phyloP scores from a whole-genome alignment of 2,329 filamentous ascomycete genomes.

The Pseudogymnoascus sp. region DNA sequence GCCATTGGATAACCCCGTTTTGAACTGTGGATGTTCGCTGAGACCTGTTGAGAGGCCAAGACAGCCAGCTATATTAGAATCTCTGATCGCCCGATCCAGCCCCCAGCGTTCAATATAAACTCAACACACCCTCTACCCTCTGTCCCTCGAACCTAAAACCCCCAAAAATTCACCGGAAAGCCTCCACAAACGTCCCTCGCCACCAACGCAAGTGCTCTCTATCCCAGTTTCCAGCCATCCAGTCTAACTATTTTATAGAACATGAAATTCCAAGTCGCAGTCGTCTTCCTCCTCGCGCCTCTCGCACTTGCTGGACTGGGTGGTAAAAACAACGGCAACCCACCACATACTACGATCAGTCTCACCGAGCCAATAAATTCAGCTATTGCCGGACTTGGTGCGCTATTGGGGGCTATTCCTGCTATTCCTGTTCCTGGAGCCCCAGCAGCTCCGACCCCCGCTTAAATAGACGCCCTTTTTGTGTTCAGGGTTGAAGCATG shows the following conservation, averaged over 20 bases:
- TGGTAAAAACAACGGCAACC: no score
- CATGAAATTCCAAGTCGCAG: background rate
- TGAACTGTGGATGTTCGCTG: background rate
- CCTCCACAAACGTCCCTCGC: background rate
- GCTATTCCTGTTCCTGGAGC: no score
- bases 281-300: background rate
- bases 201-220: background rate
- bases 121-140: background rate
- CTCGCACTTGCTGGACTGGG: background rate
- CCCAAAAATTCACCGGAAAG: background rate
- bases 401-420: background rate
- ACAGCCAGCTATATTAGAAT: background rate
- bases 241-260: background rate
- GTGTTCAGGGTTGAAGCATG: background rate
- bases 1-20: background rate
- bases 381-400: background rate
- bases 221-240: background rate
- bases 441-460: background rate
- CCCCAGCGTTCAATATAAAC: background rate
- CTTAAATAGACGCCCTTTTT: background rate
- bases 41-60: background rate
- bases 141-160: background rate
- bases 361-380: background rate
- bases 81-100: background rate
- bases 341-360: background rate